Conservation (phyloP, 148 eudicot species). For the Camellia sinensis region DNA sequence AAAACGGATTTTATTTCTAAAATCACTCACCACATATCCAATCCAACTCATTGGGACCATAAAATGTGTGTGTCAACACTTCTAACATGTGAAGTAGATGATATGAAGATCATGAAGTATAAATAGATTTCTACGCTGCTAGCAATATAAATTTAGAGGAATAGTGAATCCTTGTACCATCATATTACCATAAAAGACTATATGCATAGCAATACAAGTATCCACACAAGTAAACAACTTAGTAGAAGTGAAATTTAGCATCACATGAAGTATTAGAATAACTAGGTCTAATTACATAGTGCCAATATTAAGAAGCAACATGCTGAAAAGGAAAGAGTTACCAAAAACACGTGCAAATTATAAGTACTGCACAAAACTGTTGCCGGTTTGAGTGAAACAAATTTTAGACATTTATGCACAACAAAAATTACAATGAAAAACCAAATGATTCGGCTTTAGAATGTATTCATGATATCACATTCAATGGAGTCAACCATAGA, state of each 20-base stretch:
- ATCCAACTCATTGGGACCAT: not conserved
- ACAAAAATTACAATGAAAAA: not conserved
- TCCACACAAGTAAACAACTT: not conserved
- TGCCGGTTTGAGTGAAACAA: not conserved
- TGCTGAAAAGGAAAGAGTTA: not conserved
- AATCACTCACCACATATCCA: not conserved
- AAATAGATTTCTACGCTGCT: not conserved
- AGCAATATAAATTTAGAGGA: not conserved
- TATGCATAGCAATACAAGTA: not conserved
- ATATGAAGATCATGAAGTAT: not conserved
- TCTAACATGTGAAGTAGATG: not conserved
- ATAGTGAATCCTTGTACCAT: not conserved
- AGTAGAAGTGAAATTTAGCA: not conserved
- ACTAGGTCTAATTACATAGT: not conserved
- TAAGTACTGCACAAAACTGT: not conserved
- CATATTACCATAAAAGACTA: not conserved
- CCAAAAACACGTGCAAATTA: not conserved
- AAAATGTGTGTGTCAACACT: not conserved
- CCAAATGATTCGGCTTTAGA: not conserved
- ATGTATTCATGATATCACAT: not conserved
- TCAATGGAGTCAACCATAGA: not conserved
- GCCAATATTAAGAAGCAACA: not conserved
- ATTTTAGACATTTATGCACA: not conserved
- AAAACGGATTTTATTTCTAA: too few relatives aligned
- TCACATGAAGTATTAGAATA: not conserved